These are phyloP conservation scores for Apiotrichum brassicae DNA, from an alignment of 1,284 basidiomycete genomes.

Conservation along the genomic window DNA sequence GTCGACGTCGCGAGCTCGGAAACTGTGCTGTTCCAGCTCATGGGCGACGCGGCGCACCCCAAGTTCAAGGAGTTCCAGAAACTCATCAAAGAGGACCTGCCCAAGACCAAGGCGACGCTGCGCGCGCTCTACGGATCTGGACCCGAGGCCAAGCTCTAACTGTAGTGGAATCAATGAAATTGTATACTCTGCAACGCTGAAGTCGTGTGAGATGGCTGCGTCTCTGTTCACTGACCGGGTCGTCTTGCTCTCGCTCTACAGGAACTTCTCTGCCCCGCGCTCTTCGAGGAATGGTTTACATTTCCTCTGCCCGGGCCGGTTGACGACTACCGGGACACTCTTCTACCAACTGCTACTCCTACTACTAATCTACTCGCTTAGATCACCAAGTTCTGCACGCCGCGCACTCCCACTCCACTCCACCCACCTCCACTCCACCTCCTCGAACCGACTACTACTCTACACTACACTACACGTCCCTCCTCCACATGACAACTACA, in stretches of 20 bases:
- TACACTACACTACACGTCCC: neutral
- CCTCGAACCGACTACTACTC: neutral
- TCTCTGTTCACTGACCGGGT: too few relatives aligned
- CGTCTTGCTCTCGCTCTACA: too few relatives aligned
- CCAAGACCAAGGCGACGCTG: constrained; percentile 51
- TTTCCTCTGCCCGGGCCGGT: constrained; percentile 11
- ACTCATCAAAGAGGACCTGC: constrained; percentile 70
- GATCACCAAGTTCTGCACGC: neutral
- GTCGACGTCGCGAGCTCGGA: constrained; percentile 75
- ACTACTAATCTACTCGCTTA: neutral
- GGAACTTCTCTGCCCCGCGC: too few relatives aligned
- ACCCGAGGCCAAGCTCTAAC: constrained; percentile 4
- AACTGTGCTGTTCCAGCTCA: constrained; percentile 67
- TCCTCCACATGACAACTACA: neutral
- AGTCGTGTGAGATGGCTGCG: too few relatives aligned
- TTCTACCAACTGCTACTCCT: neutral
- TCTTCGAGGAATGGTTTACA: constrained; percentile 7
- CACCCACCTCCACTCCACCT: neutral
- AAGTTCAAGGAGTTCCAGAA: constrained; percentile 68
- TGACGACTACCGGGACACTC: constrained; percentile 4
- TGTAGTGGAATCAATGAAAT: neutral
- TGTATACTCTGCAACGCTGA: too few relatives aligned
- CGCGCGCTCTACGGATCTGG: constrained; percentile 16
- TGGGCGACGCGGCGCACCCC: constrained; percentile 57
- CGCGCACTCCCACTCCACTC: neutral